A percentile compares a stretch with the other conserved stretches of the same genome.
These are phyloP conservation scores for Allium cepa DNA, from an alignment of 106 monocot genomes.

Conservation along the genomic window DNA sequence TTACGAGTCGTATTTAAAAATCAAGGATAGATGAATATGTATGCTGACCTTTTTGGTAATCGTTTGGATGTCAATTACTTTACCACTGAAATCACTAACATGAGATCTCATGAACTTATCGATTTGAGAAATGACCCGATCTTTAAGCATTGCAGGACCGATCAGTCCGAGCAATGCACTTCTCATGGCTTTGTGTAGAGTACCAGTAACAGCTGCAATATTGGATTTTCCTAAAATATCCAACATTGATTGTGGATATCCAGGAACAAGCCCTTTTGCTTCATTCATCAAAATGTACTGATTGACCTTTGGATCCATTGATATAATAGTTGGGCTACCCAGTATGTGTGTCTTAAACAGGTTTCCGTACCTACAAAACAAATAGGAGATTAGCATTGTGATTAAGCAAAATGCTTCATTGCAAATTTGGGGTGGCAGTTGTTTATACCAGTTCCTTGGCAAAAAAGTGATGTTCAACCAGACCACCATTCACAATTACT, in stretches of 20 bases:
- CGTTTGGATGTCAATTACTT: slow-evolving; percentile 31
- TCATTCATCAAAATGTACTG: slow-evolving; percentile 5
- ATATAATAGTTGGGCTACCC: neutral
- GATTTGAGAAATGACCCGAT: slow-evolving; percentile 32
- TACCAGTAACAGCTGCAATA: slow-evolving; percentile 3
- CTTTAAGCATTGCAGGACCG: slow-evolving; percentile 39
- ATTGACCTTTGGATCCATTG: slow-evolving; percentile 1
- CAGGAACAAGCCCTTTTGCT: slow-evolving; percentile 4
- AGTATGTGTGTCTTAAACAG: slow-evolving; percentile 5
- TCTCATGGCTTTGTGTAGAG: slow-evolving; percentile 53
- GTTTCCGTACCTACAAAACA: neutral
- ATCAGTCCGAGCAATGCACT: slow-evolving; percentile 55
- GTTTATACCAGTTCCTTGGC: too few relatives aligned
- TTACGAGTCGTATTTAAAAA: neutral
- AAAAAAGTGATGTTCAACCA: too few relatives aligned
- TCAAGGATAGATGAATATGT: too few relatives aligned
- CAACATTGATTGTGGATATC: slow-evolving; percentile 7
- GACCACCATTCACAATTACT: too few relatives aligned
- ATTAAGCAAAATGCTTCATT: too few relatives aligned
- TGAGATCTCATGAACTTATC: slow-evolving; percentile 1
- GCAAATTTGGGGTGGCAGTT: too few relatives aligned
- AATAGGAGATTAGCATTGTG: too few relatives aligned
- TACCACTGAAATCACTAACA: slow-evolving; percentile 14
- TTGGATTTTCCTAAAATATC: neutral
- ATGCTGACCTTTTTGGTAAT: slow-evolving; percentile 31